These are phyloP conservation scores for Bipolaris oryzae DNA, from an alignment of 2,329 filamentous ascomycete genomes.

Conservation along the genomic window DNA sequence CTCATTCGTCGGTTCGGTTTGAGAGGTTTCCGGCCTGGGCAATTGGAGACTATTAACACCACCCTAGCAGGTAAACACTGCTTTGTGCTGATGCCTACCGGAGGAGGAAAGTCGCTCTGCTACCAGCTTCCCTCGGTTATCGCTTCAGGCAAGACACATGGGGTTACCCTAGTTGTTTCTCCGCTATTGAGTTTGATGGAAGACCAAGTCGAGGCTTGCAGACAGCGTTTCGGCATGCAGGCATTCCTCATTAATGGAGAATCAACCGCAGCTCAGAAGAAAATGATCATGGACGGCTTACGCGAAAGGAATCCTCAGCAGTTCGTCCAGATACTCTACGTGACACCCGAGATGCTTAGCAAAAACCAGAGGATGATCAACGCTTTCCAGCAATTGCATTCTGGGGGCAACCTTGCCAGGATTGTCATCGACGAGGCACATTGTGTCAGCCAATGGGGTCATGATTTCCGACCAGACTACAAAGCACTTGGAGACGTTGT, in stretches of 20 bases:
- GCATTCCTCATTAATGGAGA: conserved; percentile 85
- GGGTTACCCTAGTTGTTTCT: conserved; percentile 93
- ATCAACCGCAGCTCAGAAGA: conserved; percentile 66
- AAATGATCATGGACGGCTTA: conserved; percentile 69
- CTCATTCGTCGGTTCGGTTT: conserved; percentile 84
- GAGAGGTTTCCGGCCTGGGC: conserved; percentile 85
- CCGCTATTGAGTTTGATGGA: conserved; percentile 95
- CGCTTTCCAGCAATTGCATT: conserved; percentile 71
- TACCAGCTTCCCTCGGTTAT: conserved; percentile 94
- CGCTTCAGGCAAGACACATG: conserved; percentile 76
- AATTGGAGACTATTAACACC: conserved; percentile 94
- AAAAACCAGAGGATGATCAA: conserved; percentile 74
- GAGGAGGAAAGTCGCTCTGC: conserved; percentile 94
- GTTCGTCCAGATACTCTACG: conserved; percentile 84
- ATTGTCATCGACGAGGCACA: conserved; percentile 99
- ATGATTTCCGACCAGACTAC: conserved; percentile 97
- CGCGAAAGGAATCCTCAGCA: conserved; percentile 70
- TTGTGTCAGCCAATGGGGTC: conserved; percentile 98
- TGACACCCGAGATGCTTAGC: conserved; percentile 95
- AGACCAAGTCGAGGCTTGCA: conserved; percentile 82
- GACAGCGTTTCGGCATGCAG: conserved; percentile 73
- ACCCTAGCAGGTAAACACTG: conserved; percentile 86
- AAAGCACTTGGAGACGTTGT: conserved; percentile 81
- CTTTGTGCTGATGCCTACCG: conserved; percentile 97
- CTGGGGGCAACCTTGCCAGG: conserved; percentile 75